These are phyloP conservation scores for Acanthamoeba lenticulata DNA, from an alignment of 208 protist species.

Conservation along the genomic window DNA sequence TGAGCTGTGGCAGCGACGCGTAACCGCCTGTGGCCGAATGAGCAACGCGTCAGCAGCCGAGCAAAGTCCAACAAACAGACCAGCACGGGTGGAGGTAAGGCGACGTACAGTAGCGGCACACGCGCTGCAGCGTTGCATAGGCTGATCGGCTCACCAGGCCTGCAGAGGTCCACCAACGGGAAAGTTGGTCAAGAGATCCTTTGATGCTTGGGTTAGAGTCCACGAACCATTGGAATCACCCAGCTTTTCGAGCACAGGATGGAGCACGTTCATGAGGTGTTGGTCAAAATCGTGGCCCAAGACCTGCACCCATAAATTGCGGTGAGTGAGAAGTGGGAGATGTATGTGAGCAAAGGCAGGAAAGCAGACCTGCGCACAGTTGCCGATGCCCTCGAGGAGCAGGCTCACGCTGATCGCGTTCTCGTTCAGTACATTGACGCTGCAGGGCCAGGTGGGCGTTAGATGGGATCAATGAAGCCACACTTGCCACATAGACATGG, in stretches of 20 bases:
- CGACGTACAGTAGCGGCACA: slow-evolving; percentile 34
- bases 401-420: slow-evolving; percentile 32
- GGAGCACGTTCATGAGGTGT: slow-evolving; percentile 51
- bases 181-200: neutral
- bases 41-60: neutral
- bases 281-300: neutral
- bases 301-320: neutral
- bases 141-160: slow-evolving; percentile 43
- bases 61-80: too few species aligned
- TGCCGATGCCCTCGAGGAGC: slow-evolving; percentile 19
- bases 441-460: neutral
- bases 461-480: neutral
- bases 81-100: too few species aligned
- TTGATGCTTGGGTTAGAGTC: neutral
- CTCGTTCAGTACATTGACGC: slow-evolving; percentile 25
- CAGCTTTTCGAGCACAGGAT: slow-evolving; percentile 52
- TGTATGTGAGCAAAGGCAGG: neutral
- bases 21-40: neutral
- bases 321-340: too few species aligned
- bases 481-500: neutral
- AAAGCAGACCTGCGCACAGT: neutral
- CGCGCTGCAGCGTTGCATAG: neutral
- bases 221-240: slow-evolving; percentile 7
- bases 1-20: slow-evolving; percentile 8
- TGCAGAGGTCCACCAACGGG: neutral